Base-by-base conservation (phyloP, 257 asterid species). In the Solanum tacnaense region DNA sequence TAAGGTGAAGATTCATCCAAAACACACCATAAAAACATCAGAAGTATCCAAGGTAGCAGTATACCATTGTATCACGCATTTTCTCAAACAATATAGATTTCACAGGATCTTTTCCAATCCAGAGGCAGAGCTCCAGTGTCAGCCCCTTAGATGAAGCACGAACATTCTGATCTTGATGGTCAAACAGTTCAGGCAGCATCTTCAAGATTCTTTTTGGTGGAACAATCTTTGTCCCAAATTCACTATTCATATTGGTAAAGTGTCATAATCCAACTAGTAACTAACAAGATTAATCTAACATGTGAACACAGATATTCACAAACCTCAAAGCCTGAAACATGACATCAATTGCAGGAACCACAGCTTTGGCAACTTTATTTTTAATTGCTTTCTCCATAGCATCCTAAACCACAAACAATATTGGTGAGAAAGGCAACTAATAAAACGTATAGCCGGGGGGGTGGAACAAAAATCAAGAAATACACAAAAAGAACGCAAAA, bases 171-270 rank as follows among this genome's bases (percentile, higher is more conserved):
- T 97, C 99, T 93, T 95, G 99, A 92, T 97, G 99, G 90, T 96
- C 99, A 94, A 97, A 97, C 68, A 97, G 98, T 90, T 96, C 99
- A 44, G 99, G 99, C 89, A 97, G 99, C 98, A 97, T 97, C 98
- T 96, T 97, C 96, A 97, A 88, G 89, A 97, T 91, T 94, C 98
- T 95, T 91, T 97, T 97, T 15, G 99, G 99, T 9, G 99, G 99
- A 84, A 97, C 92, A 89, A 95, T 90, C 96, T 96, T 97, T 60
- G 98, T 89, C 84, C 99, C 99, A 91, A 97, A 97, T 89, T 96
- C 99, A 94, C 99, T 97, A 93, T 90, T 86, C 85, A 91, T 89
- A 83, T 89, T 89, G 90, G 56, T 25, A 90, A 88, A 68, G 87
- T 39, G 81, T 91, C 92, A 91, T 39, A 46, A 73, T 44, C 89